These are phyloP conservation scores for Phytophthora europaea DNA, from an alignment of 352 stramenopile species.

Conservation along the genomic window DNA sequence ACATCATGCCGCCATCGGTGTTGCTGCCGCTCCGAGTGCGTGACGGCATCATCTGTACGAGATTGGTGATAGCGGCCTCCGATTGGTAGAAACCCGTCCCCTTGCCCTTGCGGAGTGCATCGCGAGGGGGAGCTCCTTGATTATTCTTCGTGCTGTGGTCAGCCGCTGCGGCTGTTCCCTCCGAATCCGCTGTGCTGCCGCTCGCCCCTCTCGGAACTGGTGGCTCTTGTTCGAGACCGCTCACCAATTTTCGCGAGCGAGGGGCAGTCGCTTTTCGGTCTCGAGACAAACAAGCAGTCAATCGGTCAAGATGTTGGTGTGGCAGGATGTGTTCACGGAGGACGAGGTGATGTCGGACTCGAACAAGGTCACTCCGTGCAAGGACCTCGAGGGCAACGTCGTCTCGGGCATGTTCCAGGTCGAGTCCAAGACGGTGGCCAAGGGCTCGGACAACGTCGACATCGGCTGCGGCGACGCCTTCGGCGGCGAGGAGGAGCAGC, in stretches of 20 bases:
- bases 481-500: conserved; percentile 47
- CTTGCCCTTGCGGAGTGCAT: conserved; percentile 8
- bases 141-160: background rate
- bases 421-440: conserved; percentile 60
- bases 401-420: conserved; percentile 73
- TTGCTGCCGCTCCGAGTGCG: background rate
- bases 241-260: background rate
- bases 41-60: background rate
- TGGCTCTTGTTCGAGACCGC: conserved; percentile 37
- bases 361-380: conserved; percentile 56
- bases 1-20: background rate
- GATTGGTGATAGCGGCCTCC: background rate
- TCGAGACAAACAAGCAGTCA: conserved; percentile 34
- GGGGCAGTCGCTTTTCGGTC: conserved; percentile 40
- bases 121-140: background rate
- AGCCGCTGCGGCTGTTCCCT: background rate
- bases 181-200: background rate
- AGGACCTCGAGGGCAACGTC: conserved; percentile 62
- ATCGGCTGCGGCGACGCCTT: conserved; percentile 72
- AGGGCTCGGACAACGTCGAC: conserved; percentile 66
- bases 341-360: conserved; percentile 79
- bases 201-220: conserved; percentile 24
- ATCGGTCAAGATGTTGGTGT: conserved; percentile 63
- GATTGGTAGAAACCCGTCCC: background rate
- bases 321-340: conserved; percentile 77